Evolutionary conservation across 208 protist genomes (phyloP).

Genomic region (Strigomonas culicis): DNA sequence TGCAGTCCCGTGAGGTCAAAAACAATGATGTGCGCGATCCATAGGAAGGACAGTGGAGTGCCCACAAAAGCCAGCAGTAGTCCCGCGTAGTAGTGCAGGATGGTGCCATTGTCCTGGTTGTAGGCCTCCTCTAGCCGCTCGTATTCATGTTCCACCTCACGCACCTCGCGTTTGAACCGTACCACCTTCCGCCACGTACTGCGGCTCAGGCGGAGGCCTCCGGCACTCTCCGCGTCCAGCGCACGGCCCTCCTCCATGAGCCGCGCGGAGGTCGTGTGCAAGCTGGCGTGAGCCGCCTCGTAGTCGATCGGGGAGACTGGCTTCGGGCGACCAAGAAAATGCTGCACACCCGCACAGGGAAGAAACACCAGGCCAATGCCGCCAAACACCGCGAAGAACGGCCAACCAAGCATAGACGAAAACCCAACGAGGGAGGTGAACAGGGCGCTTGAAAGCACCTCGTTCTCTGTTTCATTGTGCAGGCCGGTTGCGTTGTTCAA

Average conservation of each 20-base stretch:
- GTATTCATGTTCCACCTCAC: constrained; percentile 68
- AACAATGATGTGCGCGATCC: constrained; percentile 87
- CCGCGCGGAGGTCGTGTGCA: constrained; percentile 59
- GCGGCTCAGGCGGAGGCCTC: constrained; percentile 12
- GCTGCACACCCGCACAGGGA: constrained; percentile 75
- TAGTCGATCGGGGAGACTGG: constrained; percentile 80
- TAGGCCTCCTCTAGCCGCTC: constrained; percentile 72
- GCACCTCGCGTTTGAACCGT: constrained; percentile 65
- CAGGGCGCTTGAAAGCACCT: constrained; percentile 24
- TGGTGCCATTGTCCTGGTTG: constrained; percentile 50
- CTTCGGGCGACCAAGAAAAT: constrained; percentile 65
- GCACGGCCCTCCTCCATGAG: constrained; percentile 59
- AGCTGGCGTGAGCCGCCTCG: constrained; percentile 45
- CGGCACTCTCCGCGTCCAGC: constrained; percentile 48
- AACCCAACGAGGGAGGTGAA: constrained; percentile 73
- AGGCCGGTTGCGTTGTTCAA: too few species aligned
- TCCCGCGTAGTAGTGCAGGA: constrained; percentile 39
- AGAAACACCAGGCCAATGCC: constrained; percentile 90
- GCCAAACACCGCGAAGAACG: constrained; percentile 90
- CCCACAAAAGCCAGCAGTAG: constrained; percentile 40
- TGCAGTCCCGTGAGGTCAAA: constrained; percentile 60
- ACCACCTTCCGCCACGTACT: constrained; percentile 55
- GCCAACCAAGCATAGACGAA: constrained; percentile 65
- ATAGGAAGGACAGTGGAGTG: constrained; percentile 57
- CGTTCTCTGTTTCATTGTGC: constrained; percentile 10